Percentiles rank a stretch among this genome's conserved stretches.
Conservation (phyloP, 768 basidiomycete species). For the Podaxis sp. region DNA sequence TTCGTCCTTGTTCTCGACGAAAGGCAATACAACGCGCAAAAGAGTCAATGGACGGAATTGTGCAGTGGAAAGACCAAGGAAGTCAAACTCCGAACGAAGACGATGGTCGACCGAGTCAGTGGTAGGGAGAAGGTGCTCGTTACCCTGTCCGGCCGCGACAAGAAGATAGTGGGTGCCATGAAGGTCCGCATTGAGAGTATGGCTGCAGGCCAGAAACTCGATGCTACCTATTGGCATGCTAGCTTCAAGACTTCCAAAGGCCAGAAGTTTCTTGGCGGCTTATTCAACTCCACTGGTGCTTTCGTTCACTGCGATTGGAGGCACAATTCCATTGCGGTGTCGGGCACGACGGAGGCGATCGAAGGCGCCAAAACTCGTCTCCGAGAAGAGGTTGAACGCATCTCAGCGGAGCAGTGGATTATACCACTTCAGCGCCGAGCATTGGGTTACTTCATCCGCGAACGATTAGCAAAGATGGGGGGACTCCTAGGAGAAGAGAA, state of each 20-base stretch:
- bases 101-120: conserved; percentile 20
- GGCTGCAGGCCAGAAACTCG: conserved; percentile 44
- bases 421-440: conserved; percentile 32
- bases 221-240: conserved; percentile 44
- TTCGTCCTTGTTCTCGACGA: conserved; percentile 45
- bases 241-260: conserved; percentile 27
- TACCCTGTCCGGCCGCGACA: conserved; percentile 43
- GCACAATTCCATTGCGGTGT: conserved; percentile 38
- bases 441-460: conserved; percentile 46
- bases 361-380: conserved; percentile 41
- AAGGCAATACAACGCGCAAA: conserved; percentile 49
- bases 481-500: conserved; percentile 53
- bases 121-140: conserved; percentile 28
- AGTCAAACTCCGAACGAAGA: conserved; percentile 20
- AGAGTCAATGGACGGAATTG: conserved; percentile 42
- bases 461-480: conserved; percentile 44
- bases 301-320: conserved; percentile 45
- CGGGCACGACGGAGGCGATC: conserved; percentile 34
- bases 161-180: conserved; percentile 48
- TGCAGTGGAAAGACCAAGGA: conserved; percentile 27
- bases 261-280: conserved; percentile 28
- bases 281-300: conserved; percentile 31
- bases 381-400: conserved; percentile 40
- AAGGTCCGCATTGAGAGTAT: conserved; percentile 59
- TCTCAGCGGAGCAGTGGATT: conserved; percentile 38